Evolutionary conservation across 352 stramenopile genomes (phyloP), one percentile per base, ranked within the genome.

Genomic region (Pythium coloratum): DNA sequence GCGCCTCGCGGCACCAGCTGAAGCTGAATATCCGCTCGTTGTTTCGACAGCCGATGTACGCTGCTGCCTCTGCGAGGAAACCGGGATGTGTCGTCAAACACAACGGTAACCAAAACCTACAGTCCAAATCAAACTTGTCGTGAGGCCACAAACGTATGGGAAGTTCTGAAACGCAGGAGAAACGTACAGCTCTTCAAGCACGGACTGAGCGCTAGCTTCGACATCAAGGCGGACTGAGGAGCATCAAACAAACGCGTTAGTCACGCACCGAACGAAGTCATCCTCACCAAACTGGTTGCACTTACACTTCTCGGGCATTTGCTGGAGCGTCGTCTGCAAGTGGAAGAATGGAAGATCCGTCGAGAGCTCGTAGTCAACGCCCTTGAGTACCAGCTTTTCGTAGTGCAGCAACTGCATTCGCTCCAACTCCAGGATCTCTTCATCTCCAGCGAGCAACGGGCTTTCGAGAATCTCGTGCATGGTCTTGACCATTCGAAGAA

Each of bases 391-490:
- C 72, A 94, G 76, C 44, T 92, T 91, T 62, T 95, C 87, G 73
- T 94, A 95, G 57, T 91, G 85, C 6, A 95, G 76, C 62, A 95
- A 63, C 59, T 94, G 87, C 69, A 95, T 77, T 16, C 87, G 87
- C 69, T 95, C 87, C 16, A 95, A 73, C 53, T 95, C 87, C n/a
- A 94, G 66, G n/a, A 93, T 69, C 33, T 95, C 87, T 72, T 95
- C 87, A 53, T 94, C 81, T 6, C 87, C 87, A 42, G 73, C 75
- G 49, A 92, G 68, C 24, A 95, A 64, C 6, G 85, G 84, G 0
- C 69, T 78, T 67, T 95, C 85, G 30, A 95, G 64, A 42, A 94
- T 92, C 59, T 93, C 85, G 70, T 94, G 89, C 85, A 94, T 95
- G 38, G 85, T 80, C 54, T 83, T 78, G 46, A 93, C 85, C 87